Evolutionary conservation across 495 filamentous ascomycete species (phyloP).

Genomic region (Rusavskia elegans): DNA sequence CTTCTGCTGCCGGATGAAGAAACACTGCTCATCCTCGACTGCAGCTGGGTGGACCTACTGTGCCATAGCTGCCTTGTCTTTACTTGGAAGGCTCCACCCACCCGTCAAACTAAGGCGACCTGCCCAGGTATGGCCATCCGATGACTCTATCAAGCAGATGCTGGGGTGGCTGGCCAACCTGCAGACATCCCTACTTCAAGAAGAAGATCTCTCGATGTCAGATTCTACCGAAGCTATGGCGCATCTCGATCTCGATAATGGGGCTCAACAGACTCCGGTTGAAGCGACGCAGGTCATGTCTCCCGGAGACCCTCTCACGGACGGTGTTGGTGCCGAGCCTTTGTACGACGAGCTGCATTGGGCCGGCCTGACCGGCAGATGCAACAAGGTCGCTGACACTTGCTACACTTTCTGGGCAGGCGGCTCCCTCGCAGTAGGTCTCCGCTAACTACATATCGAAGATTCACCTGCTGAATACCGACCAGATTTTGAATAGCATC

Average conservation of each 20-base stretch:
- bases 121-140: background rate
- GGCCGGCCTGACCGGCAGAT: constrained; percentile 71
- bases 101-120: background rate
- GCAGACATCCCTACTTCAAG: constrained; percentile 40
- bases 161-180: constrained; percentile 54
- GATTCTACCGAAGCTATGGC: background rate
- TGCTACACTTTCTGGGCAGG: constrained; percentile 90
- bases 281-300: background rate
- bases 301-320: background rate
- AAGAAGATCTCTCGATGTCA: constrained; percentile 16
- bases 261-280: background rate
- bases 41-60: constrained; percentile 81
- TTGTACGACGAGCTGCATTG: constrained; percentile 27
- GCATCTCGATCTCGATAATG: background rate
- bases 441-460: background rate
- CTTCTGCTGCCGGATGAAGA: constrained; percentile 9
- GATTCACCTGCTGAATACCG: constrained; percentile 3
- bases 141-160: constrained; percentile 25
- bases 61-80: constrained; percentile 55
- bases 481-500: constrained; percentile 51
- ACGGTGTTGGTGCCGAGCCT: constrained; percentile 4
- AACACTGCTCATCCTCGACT: constrained; percentile 5
- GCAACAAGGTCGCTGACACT: constrained; percentile 80
- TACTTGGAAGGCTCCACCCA: constrained; percentile 39
- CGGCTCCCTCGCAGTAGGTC: constrained; percentile 46